Percentiles rank a stretch among this genome's conserved stretches.
phyloP scores from a whole-genome alignment of 371 early-diverging fungal species.

The Mucor circinelloides region DNA sequence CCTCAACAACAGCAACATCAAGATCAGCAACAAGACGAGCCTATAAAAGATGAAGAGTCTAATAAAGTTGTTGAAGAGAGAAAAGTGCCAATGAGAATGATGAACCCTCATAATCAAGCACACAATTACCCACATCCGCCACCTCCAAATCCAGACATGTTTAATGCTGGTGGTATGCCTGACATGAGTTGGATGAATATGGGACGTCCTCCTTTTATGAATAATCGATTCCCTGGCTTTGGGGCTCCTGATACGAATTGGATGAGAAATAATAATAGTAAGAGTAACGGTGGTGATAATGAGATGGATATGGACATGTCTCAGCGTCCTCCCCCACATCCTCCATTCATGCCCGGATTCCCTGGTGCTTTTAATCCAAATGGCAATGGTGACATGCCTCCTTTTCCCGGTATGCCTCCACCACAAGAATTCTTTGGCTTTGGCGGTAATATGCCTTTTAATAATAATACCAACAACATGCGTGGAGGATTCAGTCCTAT shows the following conservation, averaged over 20 bases:
- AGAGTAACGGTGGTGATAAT: neutral
- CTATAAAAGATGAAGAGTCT: constrained; percentile 8
- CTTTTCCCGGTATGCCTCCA: neutral
- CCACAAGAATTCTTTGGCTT: constrained; percentile 44
- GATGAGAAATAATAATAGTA: constrained; percentile 15
- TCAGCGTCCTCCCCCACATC: neutral
- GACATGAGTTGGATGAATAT: constrained; percentile 49
- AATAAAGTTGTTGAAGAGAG: constrained; percentile 25
- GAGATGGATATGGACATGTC: constrained; percentile 7
- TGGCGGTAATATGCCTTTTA: neutral
- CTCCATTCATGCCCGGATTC: constrained; percentile 21
- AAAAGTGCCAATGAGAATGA: constrained; percentile 21
- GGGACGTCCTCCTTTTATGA: constrained; percentile 42
- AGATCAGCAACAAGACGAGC: constrained; percentile 4
- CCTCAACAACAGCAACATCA: neutral
- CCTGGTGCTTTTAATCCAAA: constrained; percentile 20
- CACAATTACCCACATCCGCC: constrained; percentile 9
- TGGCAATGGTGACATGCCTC: constrained; percentile 23
- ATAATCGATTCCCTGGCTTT: constrained; percentile 38
- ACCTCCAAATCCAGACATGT: constrained; percentile 30
- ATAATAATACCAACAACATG: constrained; percentile 15
- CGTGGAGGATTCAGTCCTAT: constrained; percentile 20
- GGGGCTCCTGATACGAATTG: constrained; percentile 14
- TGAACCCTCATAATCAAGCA: constrained; percentile 19
- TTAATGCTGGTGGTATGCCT: constrained; percentile 15